phyloP scores from a whole-genome alignment of 179 eudicot species.

The Drosera spatulata region DNA sequence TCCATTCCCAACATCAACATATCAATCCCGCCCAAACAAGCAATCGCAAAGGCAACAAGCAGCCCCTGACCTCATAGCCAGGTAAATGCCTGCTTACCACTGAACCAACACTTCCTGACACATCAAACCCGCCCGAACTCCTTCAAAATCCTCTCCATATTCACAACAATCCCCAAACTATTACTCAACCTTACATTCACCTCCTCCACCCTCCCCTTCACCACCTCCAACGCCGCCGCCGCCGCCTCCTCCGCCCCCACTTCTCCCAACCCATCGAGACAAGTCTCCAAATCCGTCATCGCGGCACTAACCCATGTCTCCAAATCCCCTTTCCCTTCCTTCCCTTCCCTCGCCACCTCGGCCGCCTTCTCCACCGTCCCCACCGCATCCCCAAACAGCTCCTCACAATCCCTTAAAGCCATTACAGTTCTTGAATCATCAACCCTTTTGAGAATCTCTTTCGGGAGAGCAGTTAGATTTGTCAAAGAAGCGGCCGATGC shows the following conservation, averaged over 20 bases:
- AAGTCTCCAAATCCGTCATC: constrained; percentile 55
- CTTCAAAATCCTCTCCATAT: too few relatives aligned
- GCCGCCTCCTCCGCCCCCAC: constrained; percentile 1
- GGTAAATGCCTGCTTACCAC: too few relatives aligned
- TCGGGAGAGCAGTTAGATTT: constrained; percentile 1
- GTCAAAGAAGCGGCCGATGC: constrained; percentile 15
- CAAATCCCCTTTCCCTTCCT: constrained; percentile 16
- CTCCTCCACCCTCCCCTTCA: too few relatives aligned
- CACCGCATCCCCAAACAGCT: constrained; percentile 33
- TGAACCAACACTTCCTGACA: too few relatives aligned
- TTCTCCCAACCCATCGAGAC: constrained; percentile 45
- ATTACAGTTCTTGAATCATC: not conserved
- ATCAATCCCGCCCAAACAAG: too few relatives aligned
- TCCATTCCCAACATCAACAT: too few relatives aligned
- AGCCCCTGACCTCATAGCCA: too few relatives aligned
- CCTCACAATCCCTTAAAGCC: constrained; percentile 30
- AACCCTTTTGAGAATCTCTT: constrained; percentile 1
- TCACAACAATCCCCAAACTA: too few relatives aligned
- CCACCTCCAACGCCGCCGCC: too few relatives aligned
- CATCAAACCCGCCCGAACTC: too few relatives aligned
- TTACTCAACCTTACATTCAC: too few relatives aligned
- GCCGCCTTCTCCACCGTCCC: not conserved
- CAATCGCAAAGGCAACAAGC: too few relatives aligned
- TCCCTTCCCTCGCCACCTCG: not conserved
- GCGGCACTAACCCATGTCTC: constrained; percentile 55